Conservation (phyloP, 2,329 filamentous ascomycete genomes). For the Alternaria brassicicola region DNA sequence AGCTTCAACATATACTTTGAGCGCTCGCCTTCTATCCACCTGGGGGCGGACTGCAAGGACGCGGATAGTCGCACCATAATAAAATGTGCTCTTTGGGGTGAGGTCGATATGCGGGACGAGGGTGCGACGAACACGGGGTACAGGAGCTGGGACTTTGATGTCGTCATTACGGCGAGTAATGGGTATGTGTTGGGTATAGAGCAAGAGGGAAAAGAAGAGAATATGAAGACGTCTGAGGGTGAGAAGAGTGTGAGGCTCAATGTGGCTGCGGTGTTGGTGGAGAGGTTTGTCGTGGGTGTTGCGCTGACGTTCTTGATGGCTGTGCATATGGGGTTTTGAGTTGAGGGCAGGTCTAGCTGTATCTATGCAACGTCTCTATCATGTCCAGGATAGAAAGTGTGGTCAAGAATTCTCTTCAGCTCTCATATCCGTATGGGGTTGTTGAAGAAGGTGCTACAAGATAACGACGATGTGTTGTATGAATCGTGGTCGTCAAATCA, state of each 20-base stretch:
- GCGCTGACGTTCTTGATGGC: background rate
- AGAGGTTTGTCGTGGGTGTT: background rate
- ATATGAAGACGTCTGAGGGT: background rate
- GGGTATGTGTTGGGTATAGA: background rate
- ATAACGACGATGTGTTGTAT: too few species aligned
- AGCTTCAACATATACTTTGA: constrained; percentile 16
- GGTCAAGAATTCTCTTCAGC: too few species aligned
- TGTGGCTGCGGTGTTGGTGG: background rate
- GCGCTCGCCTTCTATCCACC: constrained; percentile 2
- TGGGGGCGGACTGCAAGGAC: background rate
- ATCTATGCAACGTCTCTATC: background rate
- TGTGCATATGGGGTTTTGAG: background rate
- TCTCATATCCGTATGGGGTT: too few species aligned
- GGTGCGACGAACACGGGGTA: constrained; percentile 2
- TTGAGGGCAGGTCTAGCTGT: background rate
- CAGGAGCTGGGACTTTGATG: constrained; percentile 7
- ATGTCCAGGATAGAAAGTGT: background rate
- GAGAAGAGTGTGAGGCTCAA: background rate
- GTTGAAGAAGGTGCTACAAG: too few species aligned
- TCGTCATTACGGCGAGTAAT: constrained; percentile 8
- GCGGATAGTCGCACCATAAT: constrained; percentile 4
- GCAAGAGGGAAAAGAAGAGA: background rate
- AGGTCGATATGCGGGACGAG: background rate
- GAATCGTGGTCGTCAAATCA: too few species aligned
- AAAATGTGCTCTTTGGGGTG: constrained; percentile 13